These are phyloP conservation scores for Lagenidium sp. DNA, from an alignment of 352 stramenopile species.

Conservation along the genomic window DNA sequence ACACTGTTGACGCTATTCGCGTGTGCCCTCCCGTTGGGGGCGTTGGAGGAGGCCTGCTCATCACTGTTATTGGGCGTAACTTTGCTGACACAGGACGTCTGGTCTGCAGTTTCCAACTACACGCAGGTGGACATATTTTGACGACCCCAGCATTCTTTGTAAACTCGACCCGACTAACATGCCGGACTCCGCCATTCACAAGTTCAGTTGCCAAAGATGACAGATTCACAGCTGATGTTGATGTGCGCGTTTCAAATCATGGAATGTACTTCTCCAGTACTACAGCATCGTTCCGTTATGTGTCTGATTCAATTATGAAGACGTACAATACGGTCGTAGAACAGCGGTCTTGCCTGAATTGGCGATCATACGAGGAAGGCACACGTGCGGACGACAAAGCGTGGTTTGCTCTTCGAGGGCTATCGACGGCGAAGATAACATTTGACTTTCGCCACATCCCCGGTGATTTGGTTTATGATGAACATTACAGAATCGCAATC, in stretches of 20 bases:
- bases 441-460: constrained; percentile 95
- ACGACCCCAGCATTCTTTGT: constrained; percentile 63
- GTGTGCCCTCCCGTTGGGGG: constrained; percentile 54
- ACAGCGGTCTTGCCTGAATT: no score
- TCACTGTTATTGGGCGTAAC: constrained; percentile 94
- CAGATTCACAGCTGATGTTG: constrained; percentile 16
- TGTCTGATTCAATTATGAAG: constrained; percentile 22
- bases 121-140: constrained; percentile 19
- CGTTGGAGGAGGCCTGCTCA: constrained; percentile 26
- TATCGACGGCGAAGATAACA: constrained; percentile 89
- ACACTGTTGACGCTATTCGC: constrained; percentile 92
- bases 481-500: constrained; percentile 95
- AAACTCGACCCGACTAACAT: constrained; percentile 74
- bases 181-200: constrained; percentile 53
- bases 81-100: constrained; percentile 85
- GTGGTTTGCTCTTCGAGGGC: constrained; percentile 89
- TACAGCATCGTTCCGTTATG: constrained; percentile 31
- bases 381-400: constrained; percentile 69
- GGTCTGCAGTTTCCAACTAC: constrained; percentile 74
- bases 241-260: constrained; percentile 78
- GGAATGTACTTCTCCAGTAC: constrained; percentile 67
- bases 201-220: constrained; percentile 12
- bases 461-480: constrained; percentile 86
- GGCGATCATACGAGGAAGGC: constrained; percentile 90
- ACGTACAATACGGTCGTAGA: constrained; percentile 17